Evolutionary conservation across 148 eudicot species (phyloP).

Genomic region (Camellia granthamiana): DNA sequence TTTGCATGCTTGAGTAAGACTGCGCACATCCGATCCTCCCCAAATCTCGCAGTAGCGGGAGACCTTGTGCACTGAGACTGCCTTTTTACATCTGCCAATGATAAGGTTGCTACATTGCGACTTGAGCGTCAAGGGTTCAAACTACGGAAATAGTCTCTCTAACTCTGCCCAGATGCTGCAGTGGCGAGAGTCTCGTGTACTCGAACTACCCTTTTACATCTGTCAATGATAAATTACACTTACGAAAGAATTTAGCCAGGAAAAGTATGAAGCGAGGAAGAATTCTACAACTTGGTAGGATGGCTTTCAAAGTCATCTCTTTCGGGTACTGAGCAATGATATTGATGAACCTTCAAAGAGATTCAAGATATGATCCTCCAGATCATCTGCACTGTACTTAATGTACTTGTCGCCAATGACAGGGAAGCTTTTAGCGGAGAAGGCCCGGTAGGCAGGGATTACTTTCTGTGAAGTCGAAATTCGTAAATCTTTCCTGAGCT

Average conservation of each 20-base stretch:
- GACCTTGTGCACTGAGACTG: too few relatives aligned
- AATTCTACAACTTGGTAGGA: not conserved
- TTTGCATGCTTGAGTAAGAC: too few relatives aligned
- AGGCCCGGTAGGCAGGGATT: slow-evolving; percentile 61
- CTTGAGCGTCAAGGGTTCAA: too few relatives aligned
- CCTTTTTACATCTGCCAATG: too few relatives aligned
- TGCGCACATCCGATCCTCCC: too few relatives aligned
- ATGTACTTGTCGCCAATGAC: slow-evolving; percentile 49
- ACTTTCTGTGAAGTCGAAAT: slow-evolving; percentile 52
- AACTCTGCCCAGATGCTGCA: too few relatives aligned
- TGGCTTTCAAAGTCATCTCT: not conserved
- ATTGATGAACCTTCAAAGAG: slow-evolving; percentile 65
- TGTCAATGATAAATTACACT: not conserved
- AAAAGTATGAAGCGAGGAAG: slow-evolving; percentile 1
- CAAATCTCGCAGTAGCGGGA: too few relatives aligned
- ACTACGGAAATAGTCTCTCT: too few relatives aligned
- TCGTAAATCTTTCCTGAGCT: slow-evolving; percentile 61
- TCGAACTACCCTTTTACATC: not conserved
- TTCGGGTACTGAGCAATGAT: slow-evolving; percentile 26
- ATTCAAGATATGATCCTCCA: slow-evolving; percentile 50
- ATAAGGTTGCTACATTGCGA: too few relatives aligned
- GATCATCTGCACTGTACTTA: slow-evolving; percentile 63
- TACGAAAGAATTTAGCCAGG: not conserved
- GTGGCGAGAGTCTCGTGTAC: too few relatives aligned
- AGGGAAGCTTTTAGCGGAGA: slow-evolving; percentile 29